phyloP scores from a whole-genome alignment of 2,329 filamentous ascomycete genomes.

The Epichloe hybrida region DNA sequence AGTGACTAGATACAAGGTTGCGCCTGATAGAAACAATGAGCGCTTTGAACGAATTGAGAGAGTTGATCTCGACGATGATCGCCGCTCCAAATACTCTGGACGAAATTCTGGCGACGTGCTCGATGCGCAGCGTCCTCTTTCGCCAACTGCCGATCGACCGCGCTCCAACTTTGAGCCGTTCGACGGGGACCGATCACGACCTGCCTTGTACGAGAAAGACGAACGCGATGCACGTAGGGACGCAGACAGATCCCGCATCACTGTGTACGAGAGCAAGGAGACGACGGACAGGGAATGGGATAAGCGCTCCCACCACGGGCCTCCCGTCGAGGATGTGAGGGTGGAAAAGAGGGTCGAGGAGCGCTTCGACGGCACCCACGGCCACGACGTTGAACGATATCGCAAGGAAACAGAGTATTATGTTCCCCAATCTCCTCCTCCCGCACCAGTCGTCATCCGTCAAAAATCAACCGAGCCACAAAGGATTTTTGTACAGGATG shows the following conservation, averaged over 20 bases:
- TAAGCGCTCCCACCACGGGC: slow-evolving; percentile 24
- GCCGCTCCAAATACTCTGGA: slow-evolving; percentile 30
- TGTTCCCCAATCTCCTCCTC: slow-evolving; percentile 34
- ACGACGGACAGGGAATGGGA: slow-evolving; percentile 29
- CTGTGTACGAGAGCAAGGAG: slow-evolving; percentile 22
- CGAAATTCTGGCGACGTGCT: slow-evolving; percentile 27
- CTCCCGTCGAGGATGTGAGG: slow-evolving; percentile 37
- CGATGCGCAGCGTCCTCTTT: slow-evolving; percentile 25
- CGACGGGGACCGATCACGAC: slow-evolving; percentile 24
- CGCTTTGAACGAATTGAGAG: slow-evolving; percentile 25
- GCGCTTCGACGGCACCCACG: slow-evolving; percentile 29
- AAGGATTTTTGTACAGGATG: slow-evolving; percentile 47
- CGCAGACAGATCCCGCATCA: slow-evolving; percentile 16
- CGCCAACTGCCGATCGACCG: slow-evolving; percentile 32
- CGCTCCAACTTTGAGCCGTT: slow-evolving; percentile 35
- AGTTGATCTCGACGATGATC: slow-evolving; percentile 32
- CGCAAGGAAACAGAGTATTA: slow-evolving; percentile 52
- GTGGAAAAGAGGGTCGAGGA: slow-evolving; percentile 41
- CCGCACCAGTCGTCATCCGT: slow-evolving; percentile 41
- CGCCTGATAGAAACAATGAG: slow-evolving; percentile 25
- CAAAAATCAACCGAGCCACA: slow-evolving; percentile 41
- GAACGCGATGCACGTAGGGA: slow-evolving; percentile 21
- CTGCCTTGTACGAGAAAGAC: slow-evolving; percentile 32
- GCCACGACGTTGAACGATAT: slow-evolving; percentile 43
- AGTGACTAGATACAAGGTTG: slow-evolving; percentile 40